Conservation (phyloP, 2,329 filamentous ascomycete species). For the Myrmaecium sp. region DNA sequence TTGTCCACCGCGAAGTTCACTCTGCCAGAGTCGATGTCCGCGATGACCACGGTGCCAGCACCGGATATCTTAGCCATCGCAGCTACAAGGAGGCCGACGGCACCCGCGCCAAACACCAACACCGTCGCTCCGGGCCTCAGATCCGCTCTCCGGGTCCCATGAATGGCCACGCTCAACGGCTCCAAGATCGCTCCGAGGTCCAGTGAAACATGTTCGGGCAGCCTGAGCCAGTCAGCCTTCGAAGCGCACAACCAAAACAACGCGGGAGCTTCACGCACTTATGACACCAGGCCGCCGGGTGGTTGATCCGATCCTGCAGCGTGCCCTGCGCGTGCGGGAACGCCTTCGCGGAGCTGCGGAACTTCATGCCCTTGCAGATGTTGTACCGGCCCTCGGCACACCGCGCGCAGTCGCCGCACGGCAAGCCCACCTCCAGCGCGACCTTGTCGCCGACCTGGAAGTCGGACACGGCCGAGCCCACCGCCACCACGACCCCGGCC, state of each 20-base stretch:
- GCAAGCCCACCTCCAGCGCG: slow-evolving; percentile 80
- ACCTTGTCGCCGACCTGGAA: slow-evolving; percentile 65
- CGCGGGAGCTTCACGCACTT: slow-evolving; percentile 17
- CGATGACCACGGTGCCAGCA: slow-evolving; percentile 39
- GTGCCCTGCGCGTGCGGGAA: slow-evolving; percentile 49
- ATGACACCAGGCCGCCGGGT: slow-evolving; percentile 43
- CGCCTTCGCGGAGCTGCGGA: slow-evolving; percentile 41
- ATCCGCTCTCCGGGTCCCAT: slow-evolving; percentile 38
- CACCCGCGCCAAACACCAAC: slow-evolving; percentile 43
- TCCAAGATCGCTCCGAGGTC: slow-evolving; percentile 43
- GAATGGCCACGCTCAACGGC: slow-evolving; percentile 42
- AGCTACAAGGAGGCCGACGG: slow-evolving; percentile 42
- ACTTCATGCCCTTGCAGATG: slow-evolving; percentile 41
- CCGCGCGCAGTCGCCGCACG: slow-evolving; percentile 48
- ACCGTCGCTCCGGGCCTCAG: slow-evolving; percentile 31
- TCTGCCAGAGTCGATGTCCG: slow-evolving; percentile 41
- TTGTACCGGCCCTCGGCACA: slow-evolving; percentile 43
- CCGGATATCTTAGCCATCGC: slow-evolving; percentile 37
- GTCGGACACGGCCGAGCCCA: slow-evolving; percentile 50
- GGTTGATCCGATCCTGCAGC: slow-evolving; percentile 43
- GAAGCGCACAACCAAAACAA: not conserved
- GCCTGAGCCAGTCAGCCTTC: slow-evolving; percentile 8
- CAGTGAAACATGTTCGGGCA: slow-evolving; percentile 35
- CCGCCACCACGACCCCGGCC: slow-evolving; percentile 57
- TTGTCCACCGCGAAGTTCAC: slow-evolving; percentile 37